Percentiles rank a stretch among this genome's conserved stretches.
Conservation (phyloP, 192 early-diverging fungal genomes). For the Coemansia sp. region DNA sequence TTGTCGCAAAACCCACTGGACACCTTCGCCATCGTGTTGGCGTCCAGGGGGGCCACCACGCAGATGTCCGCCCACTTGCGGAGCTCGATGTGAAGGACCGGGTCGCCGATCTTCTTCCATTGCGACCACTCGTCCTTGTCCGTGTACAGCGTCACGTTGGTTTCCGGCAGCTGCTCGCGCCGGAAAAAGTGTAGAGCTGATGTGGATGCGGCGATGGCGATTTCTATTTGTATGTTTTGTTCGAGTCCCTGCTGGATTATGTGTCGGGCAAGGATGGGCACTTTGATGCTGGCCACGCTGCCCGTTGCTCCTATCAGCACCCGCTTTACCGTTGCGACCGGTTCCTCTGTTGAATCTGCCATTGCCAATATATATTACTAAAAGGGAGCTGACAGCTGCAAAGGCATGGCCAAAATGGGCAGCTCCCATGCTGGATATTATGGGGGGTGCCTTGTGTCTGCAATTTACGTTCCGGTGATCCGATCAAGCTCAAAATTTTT, state of each 20-base stretch:
- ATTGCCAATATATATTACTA: background rate
- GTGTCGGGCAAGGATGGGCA: constrained; percentile 63
- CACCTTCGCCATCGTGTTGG: constrained; percentile 90
- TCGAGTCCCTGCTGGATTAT: constrained; percentile 14
- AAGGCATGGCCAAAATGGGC: too few species aligned
- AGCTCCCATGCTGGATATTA: too few species aligned
- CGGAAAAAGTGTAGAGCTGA: constrained; percentile 90
- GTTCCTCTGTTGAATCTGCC: constrained; percentile 1
- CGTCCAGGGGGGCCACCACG: constrained; percentile 87
- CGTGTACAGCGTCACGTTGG: constrained; percentile 58
- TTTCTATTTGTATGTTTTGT: constrained; percentile 53
- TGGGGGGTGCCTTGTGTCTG: too few species aligned
- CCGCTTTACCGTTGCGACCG: constrained; percentile 12
- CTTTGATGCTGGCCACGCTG: constrained; percentile 87
- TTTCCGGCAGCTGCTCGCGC: constrained; percentile 45
- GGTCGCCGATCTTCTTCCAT: constrained; percentile 83
- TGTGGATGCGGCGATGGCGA: constrained; percentile 77
- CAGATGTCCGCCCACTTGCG: constrained; percentile 93
- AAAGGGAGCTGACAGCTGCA: too few species aligned
- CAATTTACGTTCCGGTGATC: too few species aligned
- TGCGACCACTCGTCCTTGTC: constrained; percentile 90
- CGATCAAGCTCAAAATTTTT: too few species aligned
- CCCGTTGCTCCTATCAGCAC: constrained; percentile 84
- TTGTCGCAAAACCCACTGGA: constrained; percentile 93
- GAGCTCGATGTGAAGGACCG: constrained; percentile 89